These are phyloP conservation scores for Acacia crassicarpa DNA, from an alignment of 306 rosid genomes.

Conservation along the genomic window DNA sequence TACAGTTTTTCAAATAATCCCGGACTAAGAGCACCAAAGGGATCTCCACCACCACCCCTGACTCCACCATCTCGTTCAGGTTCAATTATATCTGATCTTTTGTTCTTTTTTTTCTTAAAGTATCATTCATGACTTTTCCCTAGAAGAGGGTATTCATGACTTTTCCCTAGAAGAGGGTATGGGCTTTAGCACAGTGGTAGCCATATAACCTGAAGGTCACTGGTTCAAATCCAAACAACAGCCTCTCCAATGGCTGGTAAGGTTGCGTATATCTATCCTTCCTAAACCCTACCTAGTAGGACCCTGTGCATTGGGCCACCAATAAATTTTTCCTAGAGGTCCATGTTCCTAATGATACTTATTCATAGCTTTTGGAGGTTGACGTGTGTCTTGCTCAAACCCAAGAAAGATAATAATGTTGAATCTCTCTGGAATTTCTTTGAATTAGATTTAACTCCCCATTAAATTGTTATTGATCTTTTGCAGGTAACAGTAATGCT, in stretches of 20 bases:
- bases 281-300: too few species aligned
- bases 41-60: conserved; percentile 44
- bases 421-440: neutral
- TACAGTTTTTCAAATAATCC: conserved; percentile 50
- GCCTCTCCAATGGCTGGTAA: too few species aligned
- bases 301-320: too few species aligned
- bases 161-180: too few species aligned
- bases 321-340: too few species aligned
- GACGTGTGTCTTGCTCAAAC: neutral
- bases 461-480: neutral
- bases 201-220: too few species aligned
- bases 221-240: too few species aligned
- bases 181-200: too few species aligned
- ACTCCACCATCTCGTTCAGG: conserved; percentile 24
- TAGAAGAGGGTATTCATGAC: neutral
- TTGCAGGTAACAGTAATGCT: conserved; percentile 42
- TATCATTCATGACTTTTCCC: neutral
- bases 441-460: neutral
- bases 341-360: neutral
- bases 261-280: too few species aligned
- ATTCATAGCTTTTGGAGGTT: neutral
- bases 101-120: neutral
- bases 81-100: neutral
- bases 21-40: neutral
- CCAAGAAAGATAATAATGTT: neutral